Percentiles rank a stretch among this genome's conserved stretches.
Evolutionary conservation across 1,284 basidiomycete species (phyloP).

Genomic region (Neonothopanus nambi): DNA sequence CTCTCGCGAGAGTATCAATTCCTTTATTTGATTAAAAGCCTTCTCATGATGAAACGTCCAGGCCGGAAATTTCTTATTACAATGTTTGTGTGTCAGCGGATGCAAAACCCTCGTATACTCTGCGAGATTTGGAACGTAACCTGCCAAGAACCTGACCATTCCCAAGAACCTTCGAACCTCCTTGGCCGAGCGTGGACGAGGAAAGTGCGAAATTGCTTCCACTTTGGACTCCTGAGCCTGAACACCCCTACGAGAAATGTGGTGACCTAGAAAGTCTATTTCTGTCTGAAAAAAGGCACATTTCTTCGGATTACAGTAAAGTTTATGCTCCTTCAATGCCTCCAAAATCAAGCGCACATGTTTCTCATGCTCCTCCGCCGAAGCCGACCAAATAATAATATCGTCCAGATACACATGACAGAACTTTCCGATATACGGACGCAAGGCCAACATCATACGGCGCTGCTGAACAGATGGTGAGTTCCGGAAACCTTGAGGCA

Average conservation of each 20-base stretch:
- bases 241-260: slow-evolving; percentile 24
- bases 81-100: slow-evolving; percentile 26
- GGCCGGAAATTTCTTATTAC: slow-evolving; percentile 17
- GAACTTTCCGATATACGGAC: slow-evolving; percentile 19
- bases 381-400: slow-evolving; percentile 38
- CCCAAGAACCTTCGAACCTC: slow-evolving; percentile 32
- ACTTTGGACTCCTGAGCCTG: slow-evolving; percentile 18
- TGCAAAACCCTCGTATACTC: slow-evolving; percentile 26
- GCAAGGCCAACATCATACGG: slow-evolving; percentile 28
- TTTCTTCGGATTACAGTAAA: slow-evolving; percentile 31
- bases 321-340: slow-evolving; percentile 20
- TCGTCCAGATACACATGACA: slow-evolving; percentile 27
- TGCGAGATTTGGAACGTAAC: slow-evolving; percentile 26
- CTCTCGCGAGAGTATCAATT: slow-evolving; percentile 17
- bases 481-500: slow-evolving; percentile 35
- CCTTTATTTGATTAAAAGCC: slow-evolving; percentile 31
- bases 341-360: slow-evolving; percentile 30
- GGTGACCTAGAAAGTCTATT: slow-evolving; percentile 29
- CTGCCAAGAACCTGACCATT: slow-evolving; percentile 30
- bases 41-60: slow-evolving; percentile 23
- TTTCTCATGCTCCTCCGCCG: slow-evolving; percentile 31
- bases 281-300: slow-evolving; percentile 8
- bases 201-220: slow-evolving; percentile 23
- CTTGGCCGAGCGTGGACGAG: slow-evolving; percentile 18
- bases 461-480: slow-evolving; percentile 33